Evolutionary conservation across 306 rosid genomes (phyloP).

Genomic region (Arachis stenosperma): DNA sequence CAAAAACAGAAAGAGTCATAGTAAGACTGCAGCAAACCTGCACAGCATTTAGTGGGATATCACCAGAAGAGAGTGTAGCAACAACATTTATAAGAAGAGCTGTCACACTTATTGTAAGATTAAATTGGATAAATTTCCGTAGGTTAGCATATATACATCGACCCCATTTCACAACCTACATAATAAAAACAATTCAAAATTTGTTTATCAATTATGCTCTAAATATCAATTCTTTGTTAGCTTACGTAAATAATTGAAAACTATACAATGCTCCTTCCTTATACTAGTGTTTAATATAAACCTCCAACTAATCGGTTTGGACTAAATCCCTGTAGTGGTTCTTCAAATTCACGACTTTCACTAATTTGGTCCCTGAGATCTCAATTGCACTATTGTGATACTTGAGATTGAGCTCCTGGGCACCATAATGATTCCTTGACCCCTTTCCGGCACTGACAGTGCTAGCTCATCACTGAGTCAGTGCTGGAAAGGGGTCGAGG

Average conservation of each 20-base stretch:
- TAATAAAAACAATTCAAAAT: not conserved
- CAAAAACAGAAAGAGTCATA: not conserved
- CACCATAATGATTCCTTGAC: too few relatives aligned
- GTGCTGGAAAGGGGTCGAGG: too few relatives aligned
- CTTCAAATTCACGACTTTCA: too few relatives aligned
- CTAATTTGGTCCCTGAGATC: too few relatives aligned
- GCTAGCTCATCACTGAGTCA: too few relatives aligned
- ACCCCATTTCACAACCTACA: conserved; percentile 99
- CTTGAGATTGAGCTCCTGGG: too few relatives aligned
- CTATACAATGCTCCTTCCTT: conserved; percentile 11
- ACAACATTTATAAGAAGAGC: conserved; percentile 93
- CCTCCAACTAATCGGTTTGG: not conserved
- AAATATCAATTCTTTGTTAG: conserved; percentile 20
- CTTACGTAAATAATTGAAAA: not conserved
- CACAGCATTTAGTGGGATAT: conserved; percentile 93
- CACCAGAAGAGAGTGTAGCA: conserved; percentile 86
- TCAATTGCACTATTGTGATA: too few relatives aligned
- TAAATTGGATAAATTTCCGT: conserved; percentile 99
- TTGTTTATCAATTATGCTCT: not conserved
- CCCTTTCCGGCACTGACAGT: too few relatives aligned
- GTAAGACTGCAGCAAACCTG: conserved; percentile 60
- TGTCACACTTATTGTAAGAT: conserved; percentile 95
- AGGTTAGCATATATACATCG: conserved; percentile 97
- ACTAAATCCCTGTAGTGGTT: not conserved
- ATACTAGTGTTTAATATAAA: not conserved